These are phyloP conservation scores for Raffaelea arxii DNA, from an alignment of 2,329 filamentous ascomycete genomes.

Conservation along the genomic window DNA sequence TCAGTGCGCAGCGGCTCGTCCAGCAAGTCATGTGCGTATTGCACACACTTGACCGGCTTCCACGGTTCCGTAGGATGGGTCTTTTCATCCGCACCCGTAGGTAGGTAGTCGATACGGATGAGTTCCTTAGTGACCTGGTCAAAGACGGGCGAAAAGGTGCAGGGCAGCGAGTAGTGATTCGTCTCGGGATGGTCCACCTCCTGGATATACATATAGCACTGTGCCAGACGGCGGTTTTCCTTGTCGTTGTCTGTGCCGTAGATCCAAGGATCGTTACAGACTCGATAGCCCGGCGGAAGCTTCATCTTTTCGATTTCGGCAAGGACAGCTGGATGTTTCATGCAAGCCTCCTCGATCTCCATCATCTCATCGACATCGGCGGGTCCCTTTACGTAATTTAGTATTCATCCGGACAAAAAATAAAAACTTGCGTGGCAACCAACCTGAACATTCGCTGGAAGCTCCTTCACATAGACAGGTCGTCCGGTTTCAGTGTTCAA, in stretches of 20 bases:
- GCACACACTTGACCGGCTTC: too few species aligned
- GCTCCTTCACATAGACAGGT: not conserved
- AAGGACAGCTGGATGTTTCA: not conserved
- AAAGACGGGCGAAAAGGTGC: conserved; percentile 3
- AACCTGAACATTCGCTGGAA: not conserved
- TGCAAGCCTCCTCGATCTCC: not conserved
- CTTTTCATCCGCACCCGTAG: too few species aligned
- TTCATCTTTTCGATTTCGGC: not conserved
- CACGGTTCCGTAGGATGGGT: too few species aligned
- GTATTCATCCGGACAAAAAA: not conserved
- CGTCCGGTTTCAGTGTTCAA: not conserved
- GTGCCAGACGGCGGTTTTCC: conserved; percentile 20
- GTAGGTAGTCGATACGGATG: conserved; percentile 1
- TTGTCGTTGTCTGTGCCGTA: conserved; percentile 3
- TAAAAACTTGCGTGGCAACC: not conserved
- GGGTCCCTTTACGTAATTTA: not conserved
- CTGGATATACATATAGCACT: conserved; percentile 7
- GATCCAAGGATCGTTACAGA: conserved; percentile 2
- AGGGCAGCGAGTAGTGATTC: conserved; percentile 5
- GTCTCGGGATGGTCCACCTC: not conserved
- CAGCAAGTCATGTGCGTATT: too few species aligned
- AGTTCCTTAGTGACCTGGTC: not conserved
- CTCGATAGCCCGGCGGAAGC: not conserved
- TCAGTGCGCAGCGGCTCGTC: too few species aligned
- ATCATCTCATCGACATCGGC: not conserved